Base-by-base conservation (phyloP, 2,329 filamentous ascomycete genomes). In the Penicillium italicum region DNA sequence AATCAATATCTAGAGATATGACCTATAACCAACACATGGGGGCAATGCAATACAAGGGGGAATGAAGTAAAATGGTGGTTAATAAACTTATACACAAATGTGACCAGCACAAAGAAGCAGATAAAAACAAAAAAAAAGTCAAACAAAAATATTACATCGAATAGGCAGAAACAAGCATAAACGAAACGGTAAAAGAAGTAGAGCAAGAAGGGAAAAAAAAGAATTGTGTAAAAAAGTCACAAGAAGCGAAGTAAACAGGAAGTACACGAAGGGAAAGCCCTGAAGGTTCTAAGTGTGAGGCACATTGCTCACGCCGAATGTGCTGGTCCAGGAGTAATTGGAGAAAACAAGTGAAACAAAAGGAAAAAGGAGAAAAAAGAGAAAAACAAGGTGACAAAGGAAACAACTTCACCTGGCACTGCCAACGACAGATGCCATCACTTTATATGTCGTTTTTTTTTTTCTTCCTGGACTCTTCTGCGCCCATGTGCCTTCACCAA, bases 331-430 rank as follows among this genome's bases (percentile, higher is more conserved):
- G 43, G 50, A 50, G 41, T 55, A 47, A 41, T 47, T 51, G 58
- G 36, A 58, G 54, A 46, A 40, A 61, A 48, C 55, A 60, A 50
- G 45, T 58, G 55, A 54, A 58, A 57, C 53, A 60, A 57, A 58
- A 53, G 56, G 57, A 56, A 57, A 55, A 66, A 71, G 5, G 24
- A 51, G 44, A 54, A 34, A 67, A 70, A 66, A 60, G 59, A 72
- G 67, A 62, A 62, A 72, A 73, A 72, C 73, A 72, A 69, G 74
- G 28, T 50, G 28, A 65, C 82, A 76, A 78, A 82, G 74, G 70
- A 79, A 81, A 80, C 68, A 42, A 62, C 57, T 61, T 66, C 62
- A 65, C 56, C 56, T 56, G 51, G 46, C 40, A 49, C 46, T 47
- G 36, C 14, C 40, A 46, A 46, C 50, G 51, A 56, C 52, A 56